Evolutionary conservation across 148 eudicot genomes (phyloP).

Genomic region (Rhododendron williamsianum): DNA sequence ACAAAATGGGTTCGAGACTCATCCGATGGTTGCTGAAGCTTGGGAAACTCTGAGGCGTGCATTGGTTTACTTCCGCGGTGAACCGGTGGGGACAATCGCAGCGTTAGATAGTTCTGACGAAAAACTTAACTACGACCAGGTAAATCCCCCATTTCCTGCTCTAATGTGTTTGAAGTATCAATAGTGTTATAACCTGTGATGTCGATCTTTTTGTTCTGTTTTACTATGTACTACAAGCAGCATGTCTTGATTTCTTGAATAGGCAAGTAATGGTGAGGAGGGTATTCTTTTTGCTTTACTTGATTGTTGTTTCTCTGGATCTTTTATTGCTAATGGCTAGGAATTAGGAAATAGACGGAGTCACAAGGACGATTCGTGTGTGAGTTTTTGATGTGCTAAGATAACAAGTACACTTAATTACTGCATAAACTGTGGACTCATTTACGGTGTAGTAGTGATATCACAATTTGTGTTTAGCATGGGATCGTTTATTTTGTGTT

Average conservation of each 20-base stretch:
- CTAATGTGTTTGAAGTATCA: neutral
- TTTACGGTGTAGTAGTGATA: neutral
- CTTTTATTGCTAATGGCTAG: neutral
- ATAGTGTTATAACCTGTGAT: neutral
- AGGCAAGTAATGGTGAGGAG: neutral
- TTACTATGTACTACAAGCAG: neutral
- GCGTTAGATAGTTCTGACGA: conserved; percentile 79
- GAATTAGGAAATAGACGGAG: neutral
- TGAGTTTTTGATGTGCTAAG: neutral
- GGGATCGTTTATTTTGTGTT: neutral
- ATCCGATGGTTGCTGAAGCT: conserved; percentile 75
- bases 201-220: neutral
- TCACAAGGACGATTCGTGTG: neutral
- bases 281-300: neutral
- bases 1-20: conserved; percentile 52
- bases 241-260: neutral
- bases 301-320: neutral
- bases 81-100: conserved; percentile 94
- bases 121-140: conserved; percentile 93
- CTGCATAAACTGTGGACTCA: neutral
- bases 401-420: neutral
- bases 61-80: conserved; percentile 75
- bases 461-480: neutral
- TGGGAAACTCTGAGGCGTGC: conserved; percentile 84
- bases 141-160: conserved; percentile 15